phyloP scores from a whole-genome alignment of 1,284 basidiomycete species.

The Schizophyllum amplum region DNA sequence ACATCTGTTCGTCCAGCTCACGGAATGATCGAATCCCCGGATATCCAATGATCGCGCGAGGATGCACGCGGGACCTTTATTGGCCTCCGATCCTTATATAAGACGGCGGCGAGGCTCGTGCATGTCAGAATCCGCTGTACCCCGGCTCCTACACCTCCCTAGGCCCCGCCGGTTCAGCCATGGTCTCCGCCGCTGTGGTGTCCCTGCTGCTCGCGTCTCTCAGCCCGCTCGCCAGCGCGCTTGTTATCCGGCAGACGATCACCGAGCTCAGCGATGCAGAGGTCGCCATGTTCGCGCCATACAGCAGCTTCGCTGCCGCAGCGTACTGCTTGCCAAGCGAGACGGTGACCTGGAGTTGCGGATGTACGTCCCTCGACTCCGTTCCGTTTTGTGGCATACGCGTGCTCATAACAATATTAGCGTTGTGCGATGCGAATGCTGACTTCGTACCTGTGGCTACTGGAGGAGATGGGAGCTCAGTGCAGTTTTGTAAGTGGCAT shows the following conservation, averaged over 20 bases:
- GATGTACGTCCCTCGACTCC: conserved; percentile 29
- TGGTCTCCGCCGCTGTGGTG: conserved; percentile 7
- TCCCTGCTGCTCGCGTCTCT: conserved; percentile 7
- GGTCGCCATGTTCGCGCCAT: conserved; percentile 42
- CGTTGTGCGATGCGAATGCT: conserved; percentile 43
- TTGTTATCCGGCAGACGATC: conserved; percentile 25
- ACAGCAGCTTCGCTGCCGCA: conserved; percentile 45
- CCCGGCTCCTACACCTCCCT: background rate
- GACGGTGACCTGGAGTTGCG: conserved; percentile 50
- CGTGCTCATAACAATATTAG: conserved; percentile 23
- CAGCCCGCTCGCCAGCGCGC: conserved; percentile 14
- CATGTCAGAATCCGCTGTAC: background rate
- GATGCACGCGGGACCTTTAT: no score
- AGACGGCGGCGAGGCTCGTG: background rate
- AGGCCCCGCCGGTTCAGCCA: conserved; percentile 4
- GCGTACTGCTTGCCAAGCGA: conserved; percentile 41
- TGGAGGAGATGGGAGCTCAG: conserved; percentile 46
- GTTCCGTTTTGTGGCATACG: background rate
- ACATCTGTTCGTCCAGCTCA: background rate
- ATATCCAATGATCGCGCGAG: no score
- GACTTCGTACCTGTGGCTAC: conserved; percentile 47
- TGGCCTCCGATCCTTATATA: no score
- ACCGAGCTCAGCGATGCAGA: conserved; percentile 31
- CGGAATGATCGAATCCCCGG: no score
- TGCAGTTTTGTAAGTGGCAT: conserved; percentile 33